Evolutionary conservation across 495 filamentous ascomycete species (phyloP), one percentile per base, ranked within the genome.

Genomic region (Penicillium alfredii): DNA sequence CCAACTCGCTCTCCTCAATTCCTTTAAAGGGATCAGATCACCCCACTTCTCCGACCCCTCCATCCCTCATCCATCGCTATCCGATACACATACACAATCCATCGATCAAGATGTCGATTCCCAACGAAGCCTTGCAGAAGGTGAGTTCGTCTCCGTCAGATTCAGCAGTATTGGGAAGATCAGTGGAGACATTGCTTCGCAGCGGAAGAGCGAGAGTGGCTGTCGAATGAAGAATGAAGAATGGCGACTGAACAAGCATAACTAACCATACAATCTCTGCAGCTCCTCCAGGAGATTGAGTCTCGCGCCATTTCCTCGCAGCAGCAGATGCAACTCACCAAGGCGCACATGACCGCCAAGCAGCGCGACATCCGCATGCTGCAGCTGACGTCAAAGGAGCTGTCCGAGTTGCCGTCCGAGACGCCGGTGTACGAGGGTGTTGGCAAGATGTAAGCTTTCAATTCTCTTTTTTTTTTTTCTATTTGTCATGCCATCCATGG

Each of bases 201-300:
- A n/a, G n/a, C n/a, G n/a, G n/a, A n/a, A n/a, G n/a, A n/a, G n/a
- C n/a, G n/a, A n/a, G n/a, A n/a, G n/a, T n/a, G n/a, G n/a, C n/a
- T n/a, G n/a, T n/a, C n/a, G n/a, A n/a, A n/a, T n/a, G n/a, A n/a
- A n/a, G n/a, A n/a, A n/a, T n/a, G n/a, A n/a, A n/a, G n/a, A n/a
- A n/a, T n/a, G n/a, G n/a, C n/a, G n/a, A n/a, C n/a, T n/a, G n/a
- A n/a, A n/a, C n/a, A n/a, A n/a, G n/a, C n/a, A n/a, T n/a, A n/a
- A n/a, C n/a, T n/a, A n/a, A n/a, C n/a, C n/a, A n/a, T n/a, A n/a
- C n/a, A n/a, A n/a, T n/a, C n/a, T n/a, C n/a, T 38, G 44, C 51
- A 98, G 92, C 73, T 98, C 35, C 75, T 95, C 52, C 82, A 85
- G 63, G 92, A 97, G 61, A 94, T 98, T 49, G 90, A 96, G 61